A percentile compares a stretch with the other conserved stretches of the same genome.
These are phyloP conservation scores for Funneliformis mosseae DNA, from an alignment of 192 early-diverging fungal species.

Conservation along the genomic window DNA sequence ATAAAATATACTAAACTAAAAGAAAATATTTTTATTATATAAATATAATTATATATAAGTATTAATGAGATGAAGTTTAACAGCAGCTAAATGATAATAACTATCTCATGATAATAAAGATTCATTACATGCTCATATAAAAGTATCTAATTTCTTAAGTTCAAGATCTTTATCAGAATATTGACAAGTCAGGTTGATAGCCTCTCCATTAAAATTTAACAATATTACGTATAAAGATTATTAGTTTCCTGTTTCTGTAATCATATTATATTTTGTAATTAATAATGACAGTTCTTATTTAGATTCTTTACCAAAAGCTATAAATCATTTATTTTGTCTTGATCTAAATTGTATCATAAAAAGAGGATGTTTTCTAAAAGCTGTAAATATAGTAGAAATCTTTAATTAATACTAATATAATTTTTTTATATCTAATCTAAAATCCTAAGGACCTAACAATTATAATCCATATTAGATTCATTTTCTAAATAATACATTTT, in stretches of 20 bases:
- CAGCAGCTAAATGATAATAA: neutral
- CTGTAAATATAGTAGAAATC: neutral
- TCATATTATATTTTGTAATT: neutral
- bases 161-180: neutral
- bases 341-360: neutral
- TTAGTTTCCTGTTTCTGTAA: neutral
- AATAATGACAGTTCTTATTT: neutral
- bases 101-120: neutral
- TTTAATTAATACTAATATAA: neutral
- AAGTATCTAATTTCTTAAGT: neutral
- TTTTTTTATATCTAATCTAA: neutral
- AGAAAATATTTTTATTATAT: too few species aligned
- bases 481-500: neutral
- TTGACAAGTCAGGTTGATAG: neutral
- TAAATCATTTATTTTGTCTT: neutral
- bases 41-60: too few species aligned
- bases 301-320: neutral
- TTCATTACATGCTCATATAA: neutral
- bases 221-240: neutral
- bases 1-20: too few species aligned
- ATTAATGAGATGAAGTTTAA: neutral
- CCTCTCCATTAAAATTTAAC: slow-evolving; percentile 7
- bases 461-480: neutral
- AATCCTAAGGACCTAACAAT: neutral
- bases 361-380: neutral